phyloP scores from a whole-genome alignment of 805 yeast species.

The Candida jianshihensis region DNA sequence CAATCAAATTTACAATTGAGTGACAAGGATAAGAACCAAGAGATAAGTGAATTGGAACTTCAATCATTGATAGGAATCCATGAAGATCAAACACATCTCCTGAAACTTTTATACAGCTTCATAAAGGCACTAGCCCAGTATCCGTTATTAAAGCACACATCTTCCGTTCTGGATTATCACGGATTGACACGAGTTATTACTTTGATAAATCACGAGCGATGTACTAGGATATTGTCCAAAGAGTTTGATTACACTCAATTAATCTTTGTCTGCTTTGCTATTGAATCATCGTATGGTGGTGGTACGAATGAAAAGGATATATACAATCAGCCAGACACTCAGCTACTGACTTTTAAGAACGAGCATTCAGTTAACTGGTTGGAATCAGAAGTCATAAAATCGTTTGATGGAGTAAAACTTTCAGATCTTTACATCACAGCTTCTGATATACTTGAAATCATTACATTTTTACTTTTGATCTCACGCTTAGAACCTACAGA shows the following conservation, averaged over 20 bases:
- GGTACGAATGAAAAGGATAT: no score
- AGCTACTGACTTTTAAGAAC: slow-evolving; percentile 8
- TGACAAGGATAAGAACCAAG: slow-evolving; percentile 18
- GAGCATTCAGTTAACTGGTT: slow-evolving; percentile 18
- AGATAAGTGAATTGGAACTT: slow-evolving; percentile 23
- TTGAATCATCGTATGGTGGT: slow-evolving; percentile 4
- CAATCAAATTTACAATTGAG: slow-evolving; percentile 14
- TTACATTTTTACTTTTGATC: slow-evolving; percentile 43
- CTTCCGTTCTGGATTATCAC: slow-evolving; percentile 26
- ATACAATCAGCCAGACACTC: slow-evolving; percentile 10
- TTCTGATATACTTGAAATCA: slow-evolving; percentile 31
- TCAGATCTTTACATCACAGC: slow-evolving; percentile 33
- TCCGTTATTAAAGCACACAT: slow-evolving; percentile 34
- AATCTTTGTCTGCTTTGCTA: slow-evolving; percentile 40
- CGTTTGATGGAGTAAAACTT: slow-evolving; percentile 38
- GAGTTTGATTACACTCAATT: slow-evolving; percentile 36
- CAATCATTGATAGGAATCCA: slow-evolving; percentile 31
- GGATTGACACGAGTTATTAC: slow-evolving; percentile 38
- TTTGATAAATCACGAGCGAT: slow-evolving; percentile 38
- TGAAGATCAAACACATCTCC: slow-evolving; percentile 22
- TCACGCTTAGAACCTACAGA: slow-evolving; percentile 31
- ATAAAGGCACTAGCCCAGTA: slow-evolving; percentile 38
- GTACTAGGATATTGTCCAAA: slow-evolving; percentile 27
- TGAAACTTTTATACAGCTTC: slow-evolving; percentile 32
- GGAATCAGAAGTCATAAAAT: slow-evolving; percentile 30